Evolutionary conservation across 2,329 filamentous ascomycete species (phyloP), one percentile per base, ranked within the genome.

Genomic region (Epicoccum sorghinum): DNA sequence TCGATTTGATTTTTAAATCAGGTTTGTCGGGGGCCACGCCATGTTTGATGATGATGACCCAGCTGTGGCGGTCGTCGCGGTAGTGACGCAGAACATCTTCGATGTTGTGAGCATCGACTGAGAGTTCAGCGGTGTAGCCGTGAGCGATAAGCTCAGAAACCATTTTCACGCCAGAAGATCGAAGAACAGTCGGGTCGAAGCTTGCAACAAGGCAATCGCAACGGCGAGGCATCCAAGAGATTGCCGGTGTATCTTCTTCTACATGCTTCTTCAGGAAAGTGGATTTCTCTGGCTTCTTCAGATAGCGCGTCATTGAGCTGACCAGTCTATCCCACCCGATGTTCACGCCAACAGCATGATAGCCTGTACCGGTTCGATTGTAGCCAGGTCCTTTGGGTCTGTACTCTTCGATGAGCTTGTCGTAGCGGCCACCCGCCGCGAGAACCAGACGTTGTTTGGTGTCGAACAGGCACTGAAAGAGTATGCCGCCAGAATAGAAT

Each of bases 401-500:
- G 68, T 96, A 90, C 57, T 96, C 90, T 70, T 87, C 87, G 60
- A 99, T 93, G 18, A 99, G 79, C 42, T 86, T 86, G 71, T 99
- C 96, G 71, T 99, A 99, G 43, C 95, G 86, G 2, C 95, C 95
- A 45, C 96, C 95, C 29, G 93, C 95, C 5, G 93, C 95, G 68
- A 98, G 91, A 0, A 98, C 90, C 63, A 95, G 89, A 64, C 80
- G 79, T 57, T 88, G 84, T 71, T 91, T 96, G 58, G 85, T 87
- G 71, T 98, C 93, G 60, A 93, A 91, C 2, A 97, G 78, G 67
- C 92, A 97, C 57, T 96, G 90, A 71, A 99, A 98, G 38, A 98
- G 80, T 25, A 98, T 81, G 7, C 93, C 93, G 1, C 72, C 71
- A 14, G 85, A 80, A 73, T 95, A 99, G 71, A 98, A 97, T 52